phyloP scores from a whole-genome alignment of 2,329 filamentous ascomycete genomes.

The Verticillium dahliae region DNA sequence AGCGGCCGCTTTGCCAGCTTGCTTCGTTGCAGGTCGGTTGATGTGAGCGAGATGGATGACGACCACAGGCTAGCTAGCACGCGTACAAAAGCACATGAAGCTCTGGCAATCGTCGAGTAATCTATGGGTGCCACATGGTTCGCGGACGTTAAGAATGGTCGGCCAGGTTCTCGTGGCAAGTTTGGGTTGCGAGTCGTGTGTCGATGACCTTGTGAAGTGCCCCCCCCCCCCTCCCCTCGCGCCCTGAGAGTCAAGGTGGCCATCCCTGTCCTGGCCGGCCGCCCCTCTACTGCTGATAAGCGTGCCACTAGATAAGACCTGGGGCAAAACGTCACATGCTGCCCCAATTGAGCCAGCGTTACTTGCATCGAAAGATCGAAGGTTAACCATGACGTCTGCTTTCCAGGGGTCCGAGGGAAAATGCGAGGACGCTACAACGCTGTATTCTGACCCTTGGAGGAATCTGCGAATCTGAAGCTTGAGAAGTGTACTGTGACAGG shows the following conservation, averaged over 20 bases:
- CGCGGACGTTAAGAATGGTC: neutral
- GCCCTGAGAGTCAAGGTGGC: slow-evolving; percentile 6
- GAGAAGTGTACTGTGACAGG: too few relatives aligned
- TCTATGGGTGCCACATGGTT: neutral
- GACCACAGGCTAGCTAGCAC: neutral
- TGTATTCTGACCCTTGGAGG: too few relatives aligned
- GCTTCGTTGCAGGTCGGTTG: neutral
- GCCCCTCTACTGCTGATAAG: neutral
- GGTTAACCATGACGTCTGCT: too few relatives aligned
- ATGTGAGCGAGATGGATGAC: neutral
- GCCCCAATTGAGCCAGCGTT: too few relatives aligned
- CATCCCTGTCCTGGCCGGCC: neutral
- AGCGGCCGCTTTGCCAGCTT: neutral
- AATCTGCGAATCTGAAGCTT: too few relatives aligned
- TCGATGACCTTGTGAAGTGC: slow-evolving; percentile 10
- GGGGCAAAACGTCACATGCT: too few relatives aligned
- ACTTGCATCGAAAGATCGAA: too few relatives aligned
- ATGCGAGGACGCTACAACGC: too few relatives aligned
- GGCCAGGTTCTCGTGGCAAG: neutral
- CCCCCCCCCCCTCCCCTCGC: slow-evolving; percentile 28
- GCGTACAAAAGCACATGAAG: neutral
- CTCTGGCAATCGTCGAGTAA: neutral
- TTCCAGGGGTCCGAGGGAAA: too few relatives aligned
- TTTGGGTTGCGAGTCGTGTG: neutral
- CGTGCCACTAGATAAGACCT: neutral